Base-by-base conservation (phyloP, 2,329 filamentous ascomycete species). In the Stylonectria norvegica region DNA sequence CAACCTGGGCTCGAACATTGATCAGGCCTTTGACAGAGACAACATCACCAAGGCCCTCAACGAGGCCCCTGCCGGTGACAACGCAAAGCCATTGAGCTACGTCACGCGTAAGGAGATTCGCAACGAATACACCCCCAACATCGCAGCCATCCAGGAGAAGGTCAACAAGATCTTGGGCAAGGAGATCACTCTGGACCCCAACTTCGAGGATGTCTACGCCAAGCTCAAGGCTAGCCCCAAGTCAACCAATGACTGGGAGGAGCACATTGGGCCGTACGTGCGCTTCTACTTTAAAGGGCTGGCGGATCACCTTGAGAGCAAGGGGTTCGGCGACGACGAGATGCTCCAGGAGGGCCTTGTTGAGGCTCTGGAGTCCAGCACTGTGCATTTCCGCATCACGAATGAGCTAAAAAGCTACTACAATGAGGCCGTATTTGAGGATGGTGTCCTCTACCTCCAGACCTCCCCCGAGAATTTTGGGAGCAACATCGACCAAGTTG, bases 391-490 rank as follows among this genome's bases (percentile, higher is more conserved):
- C 48, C 65, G 72, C 19, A 50, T 78, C 25, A 71, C 75, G 3
- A 71, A 74, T 34, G 62, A 66, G 48, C 45, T 53, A 7, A 62
- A 66, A 39, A 56, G 48, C 5, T 59, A 55, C 10, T 76, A 75
- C 43, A 64, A 68, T 47, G 73, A 78, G 63, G 53, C 58, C 14
- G 59, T 70, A 3, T 42, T 77, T 20, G 72, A 77, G 51, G 68
- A 70, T 27, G 74, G 72, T 2, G 57, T 68, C 20, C 55, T 78
- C 16, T 74, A 72, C 42, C 52, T 79, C n/a, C 72, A 76, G 66
- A 64, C 65, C 10, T 56, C 52, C 3, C 52, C 66, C 2, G 42
- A 53, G 3, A 49, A 60, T 23, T 72, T 61, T 48, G 64, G 66
- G 9, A 53, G 52, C 20, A 73, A 73, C 37, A 50, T 62, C 22